Percentiles rank a stretch among this genome's conserved stretches.
phyloP scores from a whole-genome alignment of 73 alveolate species.

The Paramecium tetraurelia region DNA sequence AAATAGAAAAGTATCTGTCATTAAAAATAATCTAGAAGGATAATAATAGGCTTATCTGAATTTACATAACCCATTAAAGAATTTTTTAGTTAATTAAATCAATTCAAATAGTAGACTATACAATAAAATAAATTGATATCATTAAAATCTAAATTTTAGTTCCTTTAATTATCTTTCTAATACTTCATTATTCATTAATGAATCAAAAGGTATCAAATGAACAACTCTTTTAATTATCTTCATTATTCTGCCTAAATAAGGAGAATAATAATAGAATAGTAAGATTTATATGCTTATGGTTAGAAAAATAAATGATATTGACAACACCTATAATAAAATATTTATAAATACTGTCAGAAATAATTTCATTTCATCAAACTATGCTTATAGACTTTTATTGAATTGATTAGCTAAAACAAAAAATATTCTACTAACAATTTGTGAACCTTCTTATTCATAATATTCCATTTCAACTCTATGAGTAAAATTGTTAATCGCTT shows the following conservation, averaged over 20 bases:
- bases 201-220: neutral
- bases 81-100: too few relatives aligned
- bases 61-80: too few relatives aligned
- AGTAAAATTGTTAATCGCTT: neutral
- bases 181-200: neutral
- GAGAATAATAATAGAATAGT: neutral
- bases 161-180: neutral
- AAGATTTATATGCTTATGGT: neutral
- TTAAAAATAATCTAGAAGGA: too few relatives aligned
- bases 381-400: neutral
- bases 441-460: conserved; percentile 8
- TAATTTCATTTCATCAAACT: neutral
- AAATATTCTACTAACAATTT: neutral
- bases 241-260: neutral
- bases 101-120: neutral
- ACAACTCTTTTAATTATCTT: neutral
- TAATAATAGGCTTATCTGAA: too few relatives aligned
- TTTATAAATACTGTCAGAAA: neutral
- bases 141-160: neutral
- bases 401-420: neutral
- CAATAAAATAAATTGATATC: neutral
- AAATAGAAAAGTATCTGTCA: too few relatives aligned
- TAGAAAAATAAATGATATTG: neutral
- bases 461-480: neutral
- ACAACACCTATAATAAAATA: neutral